Conservation (phyloP, 805 yeast species). For the Yamadazyma endophytica region DNA sequence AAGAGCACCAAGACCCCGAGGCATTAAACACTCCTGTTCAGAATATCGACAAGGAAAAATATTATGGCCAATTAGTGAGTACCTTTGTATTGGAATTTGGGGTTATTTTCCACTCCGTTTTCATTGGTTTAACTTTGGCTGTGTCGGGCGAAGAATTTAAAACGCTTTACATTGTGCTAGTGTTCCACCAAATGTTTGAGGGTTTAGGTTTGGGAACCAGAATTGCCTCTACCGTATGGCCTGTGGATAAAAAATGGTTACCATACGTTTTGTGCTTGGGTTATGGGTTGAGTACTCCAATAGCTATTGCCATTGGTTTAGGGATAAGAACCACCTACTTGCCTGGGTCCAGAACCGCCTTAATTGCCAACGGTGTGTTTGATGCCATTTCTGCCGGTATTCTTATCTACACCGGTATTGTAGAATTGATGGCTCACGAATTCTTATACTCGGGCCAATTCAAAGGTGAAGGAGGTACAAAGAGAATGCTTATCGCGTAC, state of each 20-base stretch:
- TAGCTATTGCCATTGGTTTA: slow-evolving; percentile 74
- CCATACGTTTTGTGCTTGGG: slow-evolving; percentile 57
- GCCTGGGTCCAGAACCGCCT: slow-evolving; percentile 54
- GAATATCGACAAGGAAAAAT: slow-evolving; percentile 38
- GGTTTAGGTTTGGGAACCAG: slow-evolving; percentile 84
- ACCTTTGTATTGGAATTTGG: slow-evolving; percentile 68
- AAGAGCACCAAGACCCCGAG: slow-evolving; percentile 44
- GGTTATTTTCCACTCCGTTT: slow-evolving; percentile 76
- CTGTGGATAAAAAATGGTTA: slow-evolving; percentile 34
- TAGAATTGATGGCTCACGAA: slow-evolving; percentile 78
- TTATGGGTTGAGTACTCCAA: slow-evolving; percentile 61
- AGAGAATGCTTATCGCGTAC: slow-evolving; percentile 49
- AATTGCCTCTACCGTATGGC: slow-evolving; percentile 37
- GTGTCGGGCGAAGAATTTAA: slow-evolving; percentile 75
- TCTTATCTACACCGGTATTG: slow-evolving; percentile 69
- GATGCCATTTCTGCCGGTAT: slow-evolving; percentile 79
- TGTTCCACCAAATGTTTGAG: slow-evolving; percentile 79
- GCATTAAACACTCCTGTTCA: slow-evolving; percentile 30
- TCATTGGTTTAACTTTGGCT: slow-evolving; percentile 74
- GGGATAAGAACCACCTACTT: slow-evolving; percentile 64
- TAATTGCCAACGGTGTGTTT: slow-evolving; percentile 66
- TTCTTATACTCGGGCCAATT: slow-evolving; percentile 60
- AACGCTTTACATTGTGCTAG: slow-evolving; percentile 64
- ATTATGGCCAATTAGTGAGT: slow-evolving; percentile 49
- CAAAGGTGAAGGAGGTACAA: slow-evolving; percentile 53